Base-by-base conservation (phyloP, 257 asterid species). In the Mitragyna speciosa region DNA sequence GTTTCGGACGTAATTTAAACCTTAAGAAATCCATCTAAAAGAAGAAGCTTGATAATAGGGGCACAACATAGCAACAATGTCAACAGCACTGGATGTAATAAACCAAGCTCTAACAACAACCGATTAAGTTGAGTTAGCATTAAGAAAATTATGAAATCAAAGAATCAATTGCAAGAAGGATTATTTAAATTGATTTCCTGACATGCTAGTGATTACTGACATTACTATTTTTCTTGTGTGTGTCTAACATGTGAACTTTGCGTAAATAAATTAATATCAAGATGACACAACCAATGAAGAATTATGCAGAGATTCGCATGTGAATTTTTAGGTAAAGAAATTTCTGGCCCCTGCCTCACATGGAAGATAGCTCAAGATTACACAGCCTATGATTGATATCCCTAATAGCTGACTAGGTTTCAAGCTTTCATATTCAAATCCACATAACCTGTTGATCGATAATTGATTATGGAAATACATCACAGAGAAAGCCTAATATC, bases 1-100 rank as follows among this genome's bases (percentile, higher is more conserved):
- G 63, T 47, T 76, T 28, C 7, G 41, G 52, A 9, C 75, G 66
- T 45, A 54, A 70, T 31, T 58, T 77, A 56, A 83, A 30, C 20
- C 47, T 30, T 71, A 73, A 24, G 41, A 45, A 56, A 54, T 54
- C 16, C 26, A 67, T 10, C 14, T 51, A n/a, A 24, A 73, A 54
- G n/a, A 12, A 68, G 41, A 12, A 54, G n/a, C 59, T 26, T 30
- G 11, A 1, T 45, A 48, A 51, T 39, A 61, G 19, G 54, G 24
- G 36, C 5, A 36, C 39, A 2, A 47, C 14, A 33, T 51, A 26
- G 61, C 39, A 33, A 51, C 24, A 48, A 33, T 74, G 22, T 59
- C 43, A 36, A 22, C 70, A 52, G 15, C 54, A 56, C 15, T 39
- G 41, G 41, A 64, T 76, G 19, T 24, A 16, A 45, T 10, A 12